A percentile compares a stretch with the other conserved stretches of the same genome.
These are phyloP conservation scores for Cystofilobasidium ferigula DNA, from an alignment of 768 basidiomycete species.

Conservation along the genomic window DNA sequence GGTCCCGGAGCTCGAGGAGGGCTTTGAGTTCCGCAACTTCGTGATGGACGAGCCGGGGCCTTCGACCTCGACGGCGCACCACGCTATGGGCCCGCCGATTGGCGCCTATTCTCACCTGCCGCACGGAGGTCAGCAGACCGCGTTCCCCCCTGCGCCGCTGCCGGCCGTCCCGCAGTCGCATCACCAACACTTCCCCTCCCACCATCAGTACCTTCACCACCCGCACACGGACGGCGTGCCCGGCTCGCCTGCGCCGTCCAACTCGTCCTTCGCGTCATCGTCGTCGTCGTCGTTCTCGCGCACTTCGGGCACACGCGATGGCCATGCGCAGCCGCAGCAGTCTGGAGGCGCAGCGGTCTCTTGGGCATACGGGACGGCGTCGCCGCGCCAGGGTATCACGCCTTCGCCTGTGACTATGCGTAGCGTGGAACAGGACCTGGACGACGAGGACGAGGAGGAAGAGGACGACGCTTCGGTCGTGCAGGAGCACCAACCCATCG, in stretches of 20 bases:
- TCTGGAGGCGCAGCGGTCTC: background rate
- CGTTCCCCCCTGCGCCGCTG: background rate
- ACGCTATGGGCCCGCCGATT: too few species aligned
- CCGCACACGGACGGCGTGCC: too few species aligned
- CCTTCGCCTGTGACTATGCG: too few species aligned
- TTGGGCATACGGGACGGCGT: background rate
- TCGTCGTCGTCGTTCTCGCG: background rate
- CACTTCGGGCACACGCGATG: background rate
- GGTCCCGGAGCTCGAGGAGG: conserved; percentile 3
- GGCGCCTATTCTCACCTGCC: background rate
- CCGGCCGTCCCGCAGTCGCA: background rate
- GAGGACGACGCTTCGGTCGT: background rate
- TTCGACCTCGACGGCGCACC: background rate
- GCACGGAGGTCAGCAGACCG: background rate
- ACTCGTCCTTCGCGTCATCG: background rate
- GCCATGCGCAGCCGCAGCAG: background rate
- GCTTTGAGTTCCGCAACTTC: conserved; percentile 7
- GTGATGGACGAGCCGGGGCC: background rate
- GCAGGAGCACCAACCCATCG: background rate
- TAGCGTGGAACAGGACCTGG: background rate
- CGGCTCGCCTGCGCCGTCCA: background rate
- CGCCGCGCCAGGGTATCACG: too few species aligned
- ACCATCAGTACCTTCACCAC: too few species aligned
- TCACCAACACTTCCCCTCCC: too few species aligned
- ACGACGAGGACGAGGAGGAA: background rate